phyloP scores from a whole-genome alignment of 2,329 filamentous ascomycete genomes.

The Alternaria arborescens region DNA sequence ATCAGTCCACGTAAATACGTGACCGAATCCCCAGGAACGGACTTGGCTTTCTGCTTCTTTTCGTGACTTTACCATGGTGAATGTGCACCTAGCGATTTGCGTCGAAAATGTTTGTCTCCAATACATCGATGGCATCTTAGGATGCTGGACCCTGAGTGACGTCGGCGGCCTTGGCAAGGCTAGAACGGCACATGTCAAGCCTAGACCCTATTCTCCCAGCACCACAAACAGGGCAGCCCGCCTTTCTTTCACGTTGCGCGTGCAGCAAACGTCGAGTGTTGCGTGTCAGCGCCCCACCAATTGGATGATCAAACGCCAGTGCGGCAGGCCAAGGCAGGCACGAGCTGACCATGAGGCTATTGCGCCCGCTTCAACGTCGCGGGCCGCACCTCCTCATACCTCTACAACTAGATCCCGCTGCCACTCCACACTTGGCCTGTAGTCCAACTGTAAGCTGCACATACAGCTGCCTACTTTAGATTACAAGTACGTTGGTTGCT shows the following conservation, averaged over 20 bases:
- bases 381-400: conserved; percentile 24
- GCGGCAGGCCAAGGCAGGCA: conserved; percentile 35
- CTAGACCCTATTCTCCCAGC: background rate
- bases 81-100: background rate
- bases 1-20: conserved; percentile 78
- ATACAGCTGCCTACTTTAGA: background rate
- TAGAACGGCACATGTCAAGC: conserved; percentile 7
- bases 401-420: conserved; percentile 13
- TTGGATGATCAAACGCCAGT: conserved; percentile 31
- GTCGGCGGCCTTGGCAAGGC: conserved; percentile 24
- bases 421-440: conserved; percentile 1
- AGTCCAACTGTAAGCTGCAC: background rate
- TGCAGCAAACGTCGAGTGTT: conserved; percentile 13
- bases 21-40: conserved; percentile 71
- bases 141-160: conserved; percentile 30
- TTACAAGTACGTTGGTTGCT: background rate
- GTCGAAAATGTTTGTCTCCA: background rate
- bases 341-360: conserved; percentile 24
- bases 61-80: conserved; percentile 52
- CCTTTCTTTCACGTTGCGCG: background rate
- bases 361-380: conserved; percentile 24
- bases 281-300: conserved; percentile 22
- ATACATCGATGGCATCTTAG: background rate
- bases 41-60: conserved; percentile 68
- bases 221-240: conserved; percentile 9